These are phyloP conservation scores for Pythium angustatum DNA, from an alignment of 352 stramenopile species.

Conservation along the genomic window DNA sequence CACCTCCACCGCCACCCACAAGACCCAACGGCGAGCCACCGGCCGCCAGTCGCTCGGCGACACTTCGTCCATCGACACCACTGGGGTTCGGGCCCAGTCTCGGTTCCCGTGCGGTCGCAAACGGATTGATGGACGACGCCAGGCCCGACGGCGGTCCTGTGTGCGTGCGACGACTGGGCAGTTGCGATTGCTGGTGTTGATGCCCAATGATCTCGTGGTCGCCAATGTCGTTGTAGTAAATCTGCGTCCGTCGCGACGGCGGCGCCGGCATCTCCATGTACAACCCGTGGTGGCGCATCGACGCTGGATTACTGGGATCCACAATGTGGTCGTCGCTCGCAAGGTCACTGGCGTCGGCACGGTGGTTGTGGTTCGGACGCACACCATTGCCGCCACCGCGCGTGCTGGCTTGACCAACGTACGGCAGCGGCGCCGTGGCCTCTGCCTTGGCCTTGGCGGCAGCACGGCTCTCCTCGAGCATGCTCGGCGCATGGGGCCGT, in stretches of 20 bases:
- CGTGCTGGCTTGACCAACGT: slow-evolving; percentile 11
- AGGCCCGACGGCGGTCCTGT: background rate
- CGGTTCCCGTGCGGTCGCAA: background rate
- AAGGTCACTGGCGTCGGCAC: background rate
- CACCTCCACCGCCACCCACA: background rate
- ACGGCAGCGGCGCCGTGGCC: slow-evolving; percentile 11
- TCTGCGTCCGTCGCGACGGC: slow-evolving; percentile 1
- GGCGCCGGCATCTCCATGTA: slow-evolving; percentile 32
- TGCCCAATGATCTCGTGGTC: slow-evolving; percentile 28
- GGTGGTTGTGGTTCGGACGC: background rate
- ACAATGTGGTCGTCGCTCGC: slow-evolving; percentile 28
- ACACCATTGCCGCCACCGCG: background rate
- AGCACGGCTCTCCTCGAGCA: slow-evolving; percentile 44
- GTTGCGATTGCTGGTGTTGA: too few species aligned
- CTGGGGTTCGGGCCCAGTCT: too few species aligned
- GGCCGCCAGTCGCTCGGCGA: slow-evolving; percentile 8
- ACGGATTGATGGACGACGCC: slow-evolving; percentile 17
- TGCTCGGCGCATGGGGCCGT: slow-evolving; percentile 29
- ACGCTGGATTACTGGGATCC: slow-evolving; percentile 26
- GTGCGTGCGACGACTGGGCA: too few species aligned
- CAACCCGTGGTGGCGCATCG: slow-evolving; percentile 30
- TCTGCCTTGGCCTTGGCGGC: slow-evolving; percentile 22
- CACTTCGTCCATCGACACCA: too few species aligned
- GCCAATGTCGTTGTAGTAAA: slow-evolving; percentile 31
- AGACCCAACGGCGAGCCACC: background rate